A percentile compares a stretch with the other conserved stretches of the same genome.
Evolutionary conservation across 2,329 filamentous ascomycete genomes (phyloP).

Genomic region (Parascedosporium putredinis): DNA sequence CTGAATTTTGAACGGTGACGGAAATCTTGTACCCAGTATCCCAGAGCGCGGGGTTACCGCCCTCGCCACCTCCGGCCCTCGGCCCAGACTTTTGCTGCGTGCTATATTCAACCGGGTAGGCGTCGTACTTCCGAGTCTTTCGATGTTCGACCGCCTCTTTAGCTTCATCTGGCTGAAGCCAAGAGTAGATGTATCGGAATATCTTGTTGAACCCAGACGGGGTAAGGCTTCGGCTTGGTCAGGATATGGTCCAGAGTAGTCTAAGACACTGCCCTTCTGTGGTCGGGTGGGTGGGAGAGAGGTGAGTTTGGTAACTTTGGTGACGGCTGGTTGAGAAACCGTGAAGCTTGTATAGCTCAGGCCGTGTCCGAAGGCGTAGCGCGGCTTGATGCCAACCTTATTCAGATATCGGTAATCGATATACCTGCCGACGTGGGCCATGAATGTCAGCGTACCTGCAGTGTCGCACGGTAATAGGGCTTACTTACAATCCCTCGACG

Average conservation of each 20-base stretch:
- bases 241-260: conserved; percentile 41
- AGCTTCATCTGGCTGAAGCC: conserved; percentile 35
- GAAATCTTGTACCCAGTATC: conserved; percentile 32
- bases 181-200: conserved; percentile 61
- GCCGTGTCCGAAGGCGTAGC: conserved; percentile 80
- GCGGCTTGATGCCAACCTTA: conserved; percentile 60
- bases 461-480: not conserved
- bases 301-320: conserved; percentile 32
- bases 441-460: not conserved
- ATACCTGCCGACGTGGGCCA: conserved; percentile 31
- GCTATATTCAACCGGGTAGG: conserved; percentile 58
- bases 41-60: conserved; percentile 58
- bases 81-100: conserved; percentile 32
- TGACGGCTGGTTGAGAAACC: conserved; percentile 41
- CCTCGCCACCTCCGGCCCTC: conserved; percentile 56
- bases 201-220: conserved; percentile 49
- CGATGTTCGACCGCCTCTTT: conserved; percentile 28
- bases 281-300: conserved; percentile 23
- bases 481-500: conserved; percentile 51
- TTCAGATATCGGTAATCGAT: conserved; percentile 89
- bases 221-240: conserved; percentile 44
- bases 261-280: conserved; percentile 28
- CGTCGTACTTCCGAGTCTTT: conserved; percentile 39
- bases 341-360: conserved; percentile 71
- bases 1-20: conserved; percentile 43